Evolutionary conservation across 345 rosid species (phyloP), one percentile per base, ranked within the genome.

Genomic region (Carallia pectinifolia): DNA sequence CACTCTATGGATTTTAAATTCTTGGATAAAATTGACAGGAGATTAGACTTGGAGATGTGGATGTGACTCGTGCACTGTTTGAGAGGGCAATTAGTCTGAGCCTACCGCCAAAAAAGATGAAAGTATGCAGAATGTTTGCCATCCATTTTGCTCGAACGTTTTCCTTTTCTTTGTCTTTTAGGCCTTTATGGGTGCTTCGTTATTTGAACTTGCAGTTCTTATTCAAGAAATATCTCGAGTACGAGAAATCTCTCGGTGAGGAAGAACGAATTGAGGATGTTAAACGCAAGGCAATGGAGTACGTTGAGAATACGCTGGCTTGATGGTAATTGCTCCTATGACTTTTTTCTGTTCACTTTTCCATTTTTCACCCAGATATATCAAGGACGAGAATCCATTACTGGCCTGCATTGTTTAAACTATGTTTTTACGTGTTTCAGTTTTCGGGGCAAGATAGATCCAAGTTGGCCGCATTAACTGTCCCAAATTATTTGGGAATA

Each of bases 21-120:
- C 6, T 69, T 55, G 8, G 33, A 39, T 60, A n/a, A 65, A 71
- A 52, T 52, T 73, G 62, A 60, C 84, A 95, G 99, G 97, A 95
- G 80, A 90, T 89, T 70, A 84, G 81, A 66, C 84, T 88, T 7
- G 97, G 92, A 75, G 97, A 95, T 47, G 78, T 68, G 5, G 97
- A 90, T 59, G 72, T 87, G 39, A 86, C 80, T 50, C 90, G 89
- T 9, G 67, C 88, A 19, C 83, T 95, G 52, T 95, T 95, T 64
- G 97, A 92, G 82, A 92, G 97, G 64, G 97, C 97, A 62, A 87
- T 78, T 61, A 90, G 90, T 78, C 82, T 90, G 83, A 95, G 93
- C 82, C 86, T 95, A 38, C 89, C 91, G 9, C 86, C 92, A 6
- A 90, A 87, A 76, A 95, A 89, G 78, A 92, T 95, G 85, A 90